phyloP scores from a whole-genome alignment of 352 stramenopile species.

The Globisporangium lucens region DNA sequence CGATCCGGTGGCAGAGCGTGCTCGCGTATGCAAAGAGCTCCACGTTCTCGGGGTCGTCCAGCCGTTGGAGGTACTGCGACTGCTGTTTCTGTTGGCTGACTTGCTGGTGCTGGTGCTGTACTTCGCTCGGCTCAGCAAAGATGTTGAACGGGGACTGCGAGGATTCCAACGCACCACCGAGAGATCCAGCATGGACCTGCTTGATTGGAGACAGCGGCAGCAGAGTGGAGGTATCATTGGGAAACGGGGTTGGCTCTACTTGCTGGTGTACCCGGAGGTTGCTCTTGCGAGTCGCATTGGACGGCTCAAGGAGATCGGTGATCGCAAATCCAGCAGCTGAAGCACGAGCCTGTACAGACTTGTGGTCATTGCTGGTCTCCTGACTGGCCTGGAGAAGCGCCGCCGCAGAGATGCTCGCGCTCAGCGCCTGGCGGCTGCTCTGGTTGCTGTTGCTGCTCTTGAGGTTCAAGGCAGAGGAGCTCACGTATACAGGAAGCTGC shows the following conservation, averaged over 20 bases:
- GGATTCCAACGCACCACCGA: background rate
- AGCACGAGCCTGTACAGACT: background rate
- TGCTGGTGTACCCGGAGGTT: background rate
- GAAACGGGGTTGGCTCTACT: too few species aligned
- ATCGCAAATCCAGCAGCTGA: conserved; percentile 22
- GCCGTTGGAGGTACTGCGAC: conserved; percentile 30
- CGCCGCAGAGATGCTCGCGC: conserved; percentile 34
- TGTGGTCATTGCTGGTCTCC: background rate
- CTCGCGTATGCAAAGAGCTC: conserved; percentile 71
- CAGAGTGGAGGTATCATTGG: too few species aligned
- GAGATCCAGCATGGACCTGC: background rate
- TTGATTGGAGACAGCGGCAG: conserved; percentile 13
- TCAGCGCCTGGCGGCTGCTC: conserved; percentile 14
- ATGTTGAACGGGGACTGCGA: background rate
- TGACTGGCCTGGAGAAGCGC: conserved; percentile 18
- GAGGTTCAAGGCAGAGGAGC: background rate
- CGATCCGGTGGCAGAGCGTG: conserved; percentile 59
- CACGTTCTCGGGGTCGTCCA: conserved; percentile 53
- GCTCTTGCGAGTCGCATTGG: background rate
- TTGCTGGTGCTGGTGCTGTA: background rate
- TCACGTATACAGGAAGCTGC: background rate
- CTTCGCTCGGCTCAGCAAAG: conserved; percentile 7
- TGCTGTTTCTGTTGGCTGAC: background rate
- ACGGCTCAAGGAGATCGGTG: conserved; percentile 25
- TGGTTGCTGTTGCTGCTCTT: background rate